Evolutionary conservation across 805 yeast species (phyloP).

Genomic region (Metschnikowia peoriensis): DNA sequence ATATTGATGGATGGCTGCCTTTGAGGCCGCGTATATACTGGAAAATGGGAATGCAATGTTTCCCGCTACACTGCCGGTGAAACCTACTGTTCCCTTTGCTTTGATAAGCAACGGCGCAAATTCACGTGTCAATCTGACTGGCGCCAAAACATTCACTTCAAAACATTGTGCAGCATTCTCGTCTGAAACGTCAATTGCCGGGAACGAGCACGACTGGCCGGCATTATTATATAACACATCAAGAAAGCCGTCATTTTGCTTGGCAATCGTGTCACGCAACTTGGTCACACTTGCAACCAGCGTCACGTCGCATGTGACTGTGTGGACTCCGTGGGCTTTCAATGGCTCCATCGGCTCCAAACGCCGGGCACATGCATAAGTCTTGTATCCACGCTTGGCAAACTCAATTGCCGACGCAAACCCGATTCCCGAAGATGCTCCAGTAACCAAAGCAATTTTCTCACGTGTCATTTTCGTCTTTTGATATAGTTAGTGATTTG

Average conservation of each 20-base stretch:
- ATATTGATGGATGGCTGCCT: slow-evolving; percentile 75
- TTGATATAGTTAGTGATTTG: not conserved
- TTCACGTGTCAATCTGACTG: slow-evolving; percentile 61
- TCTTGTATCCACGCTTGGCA: slow-evolving; percentile 51
- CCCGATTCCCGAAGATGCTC: slow-evolving; percentile 63
- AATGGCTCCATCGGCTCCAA: slow-evolving; percentile 57
- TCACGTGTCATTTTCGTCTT: slow-evolving; percentile 13
- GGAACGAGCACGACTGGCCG: slow-evolving; percentile 69
- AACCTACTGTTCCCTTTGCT: slow-evolving; percentile 66
- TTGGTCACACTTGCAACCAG: slow-evolving; percentile 44
- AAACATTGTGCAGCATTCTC: slow-evolving; percentile 50
- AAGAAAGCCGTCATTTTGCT: slow-evolving; percentile 46
- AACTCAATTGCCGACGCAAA: slow-evolving; percentile 45
- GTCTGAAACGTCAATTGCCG: slow-evolving; percentile 65
- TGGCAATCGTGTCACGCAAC: slow-evolving; percentile 42
- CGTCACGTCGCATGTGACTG: slow-evolving; percentile 58
- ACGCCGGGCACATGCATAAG: slow-evolving; percentile 75
- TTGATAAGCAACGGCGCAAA: slow-evolving; percentile 54
- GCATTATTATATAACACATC: slow-evolving; percentile 75
- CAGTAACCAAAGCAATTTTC: slow-evolving; percentile 54
- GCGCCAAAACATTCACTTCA: slow-evolving; percentile 70
- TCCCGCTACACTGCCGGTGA: slow-evolving; percentile 75
- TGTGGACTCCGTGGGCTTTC: slow-evolving; percentile 43
- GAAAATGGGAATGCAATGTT: slow-evolving; percentile 68
- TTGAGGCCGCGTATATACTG: slow-evolving; percentile 61